These are phyloP conservation scores for Saccharomycopsis fermentans DNA, from an alignment of 805 yeast species.

Conservation along the genomic window DNA sequence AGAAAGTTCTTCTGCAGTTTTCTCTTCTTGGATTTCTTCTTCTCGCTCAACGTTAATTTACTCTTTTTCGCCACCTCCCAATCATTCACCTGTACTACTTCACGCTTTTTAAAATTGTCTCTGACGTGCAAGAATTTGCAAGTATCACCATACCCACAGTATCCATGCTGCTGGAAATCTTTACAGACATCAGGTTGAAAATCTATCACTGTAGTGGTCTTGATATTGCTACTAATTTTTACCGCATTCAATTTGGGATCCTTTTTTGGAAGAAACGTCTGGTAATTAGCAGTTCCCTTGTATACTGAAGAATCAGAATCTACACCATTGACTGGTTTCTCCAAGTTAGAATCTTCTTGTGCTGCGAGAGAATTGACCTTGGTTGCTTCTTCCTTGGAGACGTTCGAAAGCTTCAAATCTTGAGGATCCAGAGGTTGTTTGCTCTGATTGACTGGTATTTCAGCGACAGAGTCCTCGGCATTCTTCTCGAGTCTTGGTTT, in stretches of 20 bases:
- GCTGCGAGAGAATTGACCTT: constrained; percentile 13
- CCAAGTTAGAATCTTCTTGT: constrained; percentile 22
- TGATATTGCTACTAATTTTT: constrained; percentile 37
- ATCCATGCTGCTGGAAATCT: constrained; percentile 84
- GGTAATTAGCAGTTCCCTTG: constrained; percentile 23
- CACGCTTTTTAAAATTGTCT: constrained; percentile 58
- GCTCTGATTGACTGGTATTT: background rate
- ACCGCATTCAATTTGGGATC: constrained; percentile 29
- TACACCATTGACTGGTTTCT: background rate
- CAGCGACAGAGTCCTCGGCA: constrained; percentile 9
- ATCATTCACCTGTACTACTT: background rate
- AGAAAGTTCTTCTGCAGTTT: background rate
- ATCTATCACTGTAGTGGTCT: constrained; percentile 63
- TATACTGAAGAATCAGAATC: constrained; percentile 22
- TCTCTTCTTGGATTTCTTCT: background rate
- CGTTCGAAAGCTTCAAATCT: constrained; percentile 2
- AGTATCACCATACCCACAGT: constrained; percentile 94
- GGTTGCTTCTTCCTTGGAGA: constrained; percentile 22
- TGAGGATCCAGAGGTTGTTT: background rate
- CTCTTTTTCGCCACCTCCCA: background rate
- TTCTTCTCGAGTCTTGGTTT: background rate
- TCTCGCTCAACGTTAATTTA: background rate
- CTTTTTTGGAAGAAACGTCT: constrained; percentile 20
- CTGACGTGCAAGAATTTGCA: constrained; percentile 90
- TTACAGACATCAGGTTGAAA: constrained; percentile 93